A percentile compares a stretch with the other conserved stretches of the same genome.
phyloP scores from a whole-genome alignment of 2,329 filamentous ascomycete species.

The Zymoseptoria tritici region DNA sequence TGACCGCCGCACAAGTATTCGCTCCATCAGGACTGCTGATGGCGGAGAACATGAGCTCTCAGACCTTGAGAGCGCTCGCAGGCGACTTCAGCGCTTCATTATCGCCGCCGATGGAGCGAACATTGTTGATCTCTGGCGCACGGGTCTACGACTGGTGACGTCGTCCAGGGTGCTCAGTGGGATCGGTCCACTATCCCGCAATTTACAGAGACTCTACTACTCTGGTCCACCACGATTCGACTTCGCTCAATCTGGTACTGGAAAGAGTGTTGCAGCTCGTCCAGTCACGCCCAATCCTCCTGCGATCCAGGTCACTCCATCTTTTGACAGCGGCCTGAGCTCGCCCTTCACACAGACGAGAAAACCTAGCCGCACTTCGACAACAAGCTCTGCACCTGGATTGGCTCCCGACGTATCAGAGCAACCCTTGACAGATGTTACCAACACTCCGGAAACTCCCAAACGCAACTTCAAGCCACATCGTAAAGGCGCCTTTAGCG shows the following conservation, averaged over 20 bases:
- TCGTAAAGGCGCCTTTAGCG: slow-evolving; percentile 27
- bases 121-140: slow-evolving; percentile 33
- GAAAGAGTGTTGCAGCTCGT: slow-evolving; percentile 2
- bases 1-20: slow-evolving; percentile 20
- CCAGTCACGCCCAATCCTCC: slow-evolving; percentile 4
- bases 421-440: slow-evolving; percentile 19
- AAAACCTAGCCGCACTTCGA: slow-evolving; percentile 24
- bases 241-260: neutral
- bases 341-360: neutral
- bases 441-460: slow-evolving; percentile 22
- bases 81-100: slow-evolving; percentile 34
- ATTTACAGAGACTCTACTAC: slow-evolving; percentile 6
- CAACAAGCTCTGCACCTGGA: slow-evolving; percentile 15
- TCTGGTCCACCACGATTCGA: slow-evolving; percentile 10
- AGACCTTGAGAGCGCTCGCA: slow-evolving; percentile 32
- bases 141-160: slow-evolving; percentile 28
- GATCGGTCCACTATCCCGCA: slow-evolving; percentile 14
- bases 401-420: slow-evolving; percentile 16
- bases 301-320: neutral
- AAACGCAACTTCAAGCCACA: slow-evolving; percentile 26
- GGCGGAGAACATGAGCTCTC: slow-evolving; percentile 21
- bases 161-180: slow-evolving; percentile 26
- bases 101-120: slow-evolving; percentile 28
- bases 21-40: slow-evolving; percentile 20
- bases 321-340: slow-evolving; percentile 1